A percentile compares a stretch with the other conserved stretches of the same genome.
Conservation (phyloP, 2,329 filamentous ascomycete species). For the Hymenoscyphus linearis region DNA sequence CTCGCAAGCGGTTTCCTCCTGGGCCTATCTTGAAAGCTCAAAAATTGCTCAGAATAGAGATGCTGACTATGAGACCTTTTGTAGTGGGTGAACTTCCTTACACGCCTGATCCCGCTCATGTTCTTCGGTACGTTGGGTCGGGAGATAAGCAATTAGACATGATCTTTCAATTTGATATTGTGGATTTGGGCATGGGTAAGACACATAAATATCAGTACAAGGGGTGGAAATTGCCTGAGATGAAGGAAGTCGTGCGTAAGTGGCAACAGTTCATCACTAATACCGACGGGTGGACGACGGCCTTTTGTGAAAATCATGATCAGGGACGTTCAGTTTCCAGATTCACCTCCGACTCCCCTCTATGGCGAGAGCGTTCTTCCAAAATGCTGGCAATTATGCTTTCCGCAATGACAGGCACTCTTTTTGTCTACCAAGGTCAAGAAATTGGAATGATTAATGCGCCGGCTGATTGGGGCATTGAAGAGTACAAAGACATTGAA, state of each 20-base stretch:
- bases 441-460: conserved; percentile 56
- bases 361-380: conserved; percentile 29
- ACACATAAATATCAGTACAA: conserved; percentile 47
- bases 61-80: too few relatives aligned
- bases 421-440: conserved; percentile 56
- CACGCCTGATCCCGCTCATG: conserved; percentile 52
- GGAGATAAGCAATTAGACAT: conserved; percentile 58
- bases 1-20: too few relatives aligned
- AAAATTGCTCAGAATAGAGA: too few relatives aligned
- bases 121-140: conserved; percentile 55
- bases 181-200: conserved; percentile 53
- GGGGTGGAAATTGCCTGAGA: conserved; percentile 41
- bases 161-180: conserved; percentile 64
- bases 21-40: too few relatives aligned
- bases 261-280: conserved; percentile 48
- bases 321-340: conserved; percentile 51
- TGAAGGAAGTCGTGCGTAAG: conserved; percentile 44
- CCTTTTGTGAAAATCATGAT: conserved; percentile 62
- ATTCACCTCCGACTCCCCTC: conserved; percentile 33
- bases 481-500: conserved; percentile 46
- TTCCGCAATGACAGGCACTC: conserved; percentile 46
- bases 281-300: conserved; percentile 53
- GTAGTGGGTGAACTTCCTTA: conserved; percentile 60
- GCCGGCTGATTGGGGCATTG: conserved; percentile 46
- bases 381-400: conserved; percentile 50